A percentile compares a stretch with the other conserved stretches of the same genome.
Evolutionary conservation across 1,139 yeast species (phyloP).

Genomic region (Geotrichum carabidarum): DNA sequence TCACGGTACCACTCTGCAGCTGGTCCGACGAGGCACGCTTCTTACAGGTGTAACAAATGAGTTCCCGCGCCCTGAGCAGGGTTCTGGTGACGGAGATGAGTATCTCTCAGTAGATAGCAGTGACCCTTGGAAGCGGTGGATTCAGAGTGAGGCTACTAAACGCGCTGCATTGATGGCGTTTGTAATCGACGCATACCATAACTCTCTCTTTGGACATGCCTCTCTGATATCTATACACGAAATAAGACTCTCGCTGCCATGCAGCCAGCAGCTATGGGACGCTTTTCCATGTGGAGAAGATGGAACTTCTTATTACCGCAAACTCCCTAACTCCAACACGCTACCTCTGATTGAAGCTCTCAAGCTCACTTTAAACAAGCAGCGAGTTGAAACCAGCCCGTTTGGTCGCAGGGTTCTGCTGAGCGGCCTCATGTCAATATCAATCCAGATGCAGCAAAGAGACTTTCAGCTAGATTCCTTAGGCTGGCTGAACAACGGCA

Average conservation of each 20-base stretch:
- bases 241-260: constrained; percentile 68
- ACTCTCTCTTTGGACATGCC: constrained; percentile 70
- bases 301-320: not conserved
- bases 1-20: constrained; percentile 70
- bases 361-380: constrained; percentile 51
- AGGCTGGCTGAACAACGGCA: constrained; percentile 33
- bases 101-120: not conserved
- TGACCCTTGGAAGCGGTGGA: constrained; percentile 55
- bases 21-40: constrained; percentile 67
- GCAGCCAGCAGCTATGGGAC: constrained; percentile 77
- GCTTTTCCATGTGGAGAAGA: constrained; percentile 22
- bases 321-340: constrained; percentile 21
- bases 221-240: constrained; percentile 63
- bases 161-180: constrained; percentile 76
- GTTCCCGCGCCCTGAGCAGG: not conserved
- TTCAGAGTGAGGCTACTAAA: constrained; percentile 70
- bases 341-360: constrained; percentile 51
- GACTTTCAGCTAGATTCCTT: constrained; percentile 53
- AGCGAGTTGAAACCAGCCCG: constrained; percentile 46
- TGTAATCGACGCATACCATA: constrained; percentile 71
- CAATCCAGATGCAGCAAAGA: constrained; percentile 70
- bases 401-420: constrained; percentile 63
- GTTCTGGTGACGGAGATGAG: constrained; percentile 4
- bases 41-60: constrained; percentile 1
- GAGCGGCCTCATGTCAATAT: constrained; percentile 64